Evolutionary conservation across 2,329 filamentous ascomycete genomes (phyloP), one percentile per base, ranked within the genome.

Genomic region (Biscogniauxia sp.): DNA sequence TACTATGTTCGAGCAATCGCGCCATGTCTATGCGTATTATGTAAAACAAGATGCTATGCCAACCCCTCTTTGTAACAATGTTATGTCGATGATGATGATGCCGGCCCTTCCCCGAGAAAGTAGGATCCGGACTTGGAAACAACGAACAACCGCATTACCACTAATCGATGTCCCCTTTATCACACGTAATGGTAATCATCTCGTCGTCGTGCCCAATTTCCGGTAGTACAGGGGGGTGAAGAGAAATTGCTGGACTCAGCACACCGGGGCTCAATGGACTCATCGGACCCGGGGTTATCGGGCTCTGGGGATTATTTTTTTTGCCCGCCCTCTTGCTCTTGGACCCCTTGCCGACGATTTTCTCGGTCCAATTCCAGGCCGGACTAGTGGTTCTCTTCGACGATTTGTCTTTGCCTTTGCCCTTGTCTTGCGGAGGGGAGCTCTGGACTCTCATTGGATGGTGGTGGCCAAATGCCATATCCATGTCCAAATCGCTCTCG

Each of bases 281-380:
- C 7, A 20, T 61, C 1, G 45, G 54, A 20, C 50, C 41, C 15
- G 64, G 62, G 28, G 59, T 61, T 26, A 55, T 57, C 23, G 66
- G 63, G n/a, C 61, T 64, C 32, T 63, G 61, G 19, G 66, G 54
- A n/a, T 8, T 32, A 7, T 60, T 64, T 53, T 56, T 56, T 13
- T 45, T 45, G 37, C 37, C 37, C 7, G 28, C 28, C 53, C 53
- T 61, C 53, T 59, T 69, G 62, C 67, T 70, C 5, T 51, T 50
- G n/a, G 69, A 66, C n/a, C 72, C 67, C 56, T 75, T 77, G 0
- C 77, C 77, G 1, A 74, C 77, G 57, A 79, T 78, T 56, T 75
- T 76, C 59, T 79, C 76, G 2, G 77, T 78, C 77, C 77, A 79
- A 63, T 78, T 79, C 77, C 77, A 79, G 4, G 61, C 58, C 0